Conservation (phyloP, 2,329 filamentous ascomycete species). For the Microcyclospora pomicola region DNA sequence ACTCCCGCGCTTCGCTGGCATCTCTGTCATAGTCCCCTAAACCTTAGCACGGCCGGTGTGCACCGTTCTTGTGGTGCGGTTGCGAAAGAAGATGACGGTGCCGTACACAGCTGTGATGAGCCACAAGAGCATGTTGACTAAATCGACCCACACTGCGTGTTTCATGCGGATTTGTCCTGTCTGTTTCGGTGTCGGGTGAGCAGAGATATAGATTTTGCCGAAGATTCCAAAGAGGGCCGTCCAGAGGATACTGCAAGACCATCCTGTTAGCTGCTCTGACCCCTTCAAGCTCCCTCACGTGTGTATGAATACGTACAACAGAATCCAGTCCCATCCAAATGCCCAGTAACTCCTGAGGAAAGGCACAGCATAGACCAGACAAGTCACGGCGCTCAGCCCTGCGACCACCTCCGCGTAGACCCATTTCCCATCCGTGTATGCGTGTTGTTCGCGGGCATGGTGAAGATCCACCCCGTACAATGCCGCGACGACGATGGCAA, state of each 20-base stretch:
- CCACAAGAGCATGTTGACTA: slow-evolving; percentile 66
- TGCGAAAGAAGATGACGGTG: slow-evolving; percentile 44
- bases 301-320: slow-evolving; percentile 36
- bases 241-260: slow-evolving; percentile 48
- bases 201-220: slow-evolving; percentile 63
- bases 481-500: slow-evolving; percentile 63
- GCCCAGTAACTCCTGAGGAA: slow-evolving; percentile 39
- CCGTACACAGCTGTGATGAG: slow-evolving; percentile 46
- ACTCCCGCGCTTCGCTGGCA: not conserved
- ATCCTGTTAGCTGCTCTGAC: too few relatives aligned
- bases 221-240: slow-evolving; percentile 73
- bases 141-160: slow-evolving; percentile 70
- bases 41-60: slow-evolving; percentile 21
- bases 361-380: slow-evolving; percentile 48
- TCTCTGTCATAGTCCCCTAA: slow-evolving; percentile 10
- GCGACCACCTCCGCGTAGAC: slow-evolving; percentile 64
- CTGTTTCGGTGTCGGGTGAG: slow-evolving; percentile 41
- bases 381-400: slow-evolving; percentile 49
- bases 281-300: too few relatives aligned
- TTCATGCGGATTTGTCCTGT: slow-evolving; percentile 61
- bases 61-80: slow-evolving; percentile 29
- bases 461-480: slow-evolving; percentile 62
- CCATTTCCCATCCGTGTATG: slow-evolving; percentile 54
- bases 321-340: slow-evolving; percentile 55
- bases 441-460: slow-evolving; percentile 35